Evolutionary conservation across 192 early-diverging fungal species (phyloP).

Genomic region (Coemansia sp.): DNA sequence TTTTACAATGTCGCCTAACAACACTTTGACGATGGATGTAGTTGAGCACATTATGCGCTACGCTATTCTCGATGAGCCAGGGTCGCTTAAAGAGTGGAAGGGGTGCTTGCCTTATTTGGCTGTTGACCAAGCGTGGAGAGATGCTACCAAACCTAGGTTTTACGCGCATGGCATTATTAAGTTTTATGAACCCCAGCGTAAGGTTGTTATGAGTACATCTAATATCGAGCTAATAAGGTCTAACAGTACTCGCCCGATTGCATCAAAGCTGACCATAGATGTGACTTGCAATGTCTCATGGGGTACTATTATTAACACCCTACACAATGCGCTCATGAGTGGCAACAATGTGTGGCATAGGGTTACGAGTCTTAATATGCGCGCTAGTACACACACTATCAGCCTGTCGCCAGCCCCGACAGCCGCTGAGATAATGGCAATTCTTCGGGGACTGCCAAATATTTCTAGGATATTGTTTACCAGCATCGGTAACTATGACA

Average conservation of each 20-base stretch:
- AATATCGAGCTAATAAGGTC: background rate
- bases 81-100: too few relatives aligned
- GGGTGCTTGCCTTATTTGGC: too few relatives aligned
- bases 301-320: background rate
- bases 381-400: background rate
- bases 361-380: background rate
- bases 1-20: too few relatives aligned
- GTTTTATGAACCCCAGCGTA: too few relatives aligned
- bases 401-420: too few relatives aligned
- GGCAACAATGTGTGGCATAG: background rate
- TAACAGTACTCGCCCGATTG: background rate
- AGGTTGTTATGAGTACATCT: too few relatives aligned
- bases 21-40: too few relatives aligned
- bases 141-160: background rate
- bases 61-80: too few relatives aligned
- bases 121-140: too few relatives aligned
- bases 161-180: background rate
- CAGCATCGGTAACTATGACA: background rate
- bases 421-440: background rate
- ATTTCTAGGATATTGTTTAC: background rate
- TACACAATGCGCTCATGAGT: background rate
- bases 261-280: background rate
- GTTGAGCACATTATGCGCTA: too few relatives aligned
- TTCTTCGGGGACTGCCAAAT: background rate
- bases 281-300: background rate